Base-by-base conservation (phyloP, 768 basidiomycete species). In the Gelatoporia subvermispora region DNA sequence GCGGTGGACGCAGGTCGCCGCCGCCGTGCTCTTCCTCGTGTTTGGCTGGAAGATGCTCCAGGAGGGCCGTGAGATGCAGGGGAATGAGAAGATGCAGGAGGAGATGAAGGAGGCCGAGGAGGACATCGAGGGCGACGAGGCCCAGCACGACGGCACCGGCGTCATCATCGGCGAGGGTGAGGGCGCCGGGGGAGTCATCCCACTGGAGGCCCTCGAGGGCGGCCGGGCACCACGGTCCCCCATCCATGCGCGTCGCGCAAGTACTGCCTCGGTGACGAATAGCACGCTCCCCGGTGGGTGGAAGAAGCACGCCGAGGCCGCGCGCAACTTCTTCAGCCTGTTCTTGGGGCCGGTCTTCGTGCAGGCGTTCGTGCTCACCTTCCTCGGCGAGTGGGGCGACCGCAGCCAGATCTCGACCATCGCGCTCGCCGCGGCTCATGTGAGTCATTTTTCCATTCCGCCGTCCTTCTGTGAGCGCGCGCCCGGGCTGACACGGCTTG, bases 321-420 rank as follows among this genome's bases (percentile, higher is more conserved):
- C 80, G 4, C 77, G 91, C 57, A 94, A 94, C 63, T 84, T 93
- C 59, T 86, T 81, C 64, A 84, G 82, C 59, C 69, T 93, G 16
- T 66, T 94, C 55, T 69, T 97, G 17, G 93, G 90, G 0, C 95
- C 95, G 0, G 91, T 96, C 1, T 95, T 97, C 61, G 93, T 93
- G 2, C 93, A 99, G 66, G 82, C 92, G 0, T 97, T 99, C 60
- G 72, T 95, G 25, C 74, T 99, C 51, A 98, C 95, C 0, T 97
- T 97, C 68, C 74, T 99, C n/a, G 96, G 94, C 9, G 96, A 99
- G 69, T 98, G 96, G 96, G 95, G 96, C 0, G 96, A 98, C 69
- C 72, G 95, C 45, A 95, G 92, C 61, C 95, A 99, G 70, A 92
- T 98, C 58, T 88, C 96, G 2, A 98, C 96, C 2, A 95, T 98